phyloP scores from a whole-genome alignment of 495 filamentous ascomycete species.

The Podospora bellae-mahoneyi region DNA sequence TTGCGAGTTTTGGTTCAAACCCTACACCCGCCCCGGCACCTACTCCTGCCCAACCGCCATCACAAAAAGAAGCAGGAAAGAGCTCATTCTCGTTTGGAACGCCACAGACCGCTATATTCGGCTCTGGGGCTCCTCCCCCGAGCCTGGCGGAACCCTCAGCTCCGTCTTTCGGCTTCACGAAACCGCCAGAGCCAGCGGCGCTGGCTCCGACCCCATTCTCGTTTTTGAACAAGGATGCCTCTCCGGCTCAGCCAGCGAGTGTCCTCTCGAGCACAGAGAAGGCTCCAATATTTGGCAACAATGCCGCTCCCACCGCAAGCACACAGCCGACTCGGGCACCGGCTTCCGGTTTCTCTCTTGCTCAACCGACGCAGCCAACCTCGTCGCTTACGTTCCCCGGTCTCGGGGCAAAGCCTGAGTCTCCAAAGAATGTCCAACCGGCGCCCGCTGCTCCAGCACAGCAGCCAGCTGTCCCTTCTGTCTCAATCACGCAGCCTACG shows the following conservation, averaged over 20 bases:
- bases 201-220: not conserved
- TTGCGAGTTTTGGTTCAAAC: not conserved
- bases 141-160: not conserved
- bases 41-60: slow-evolving; percentile 4
- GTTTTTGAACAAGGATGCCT: not conserved
- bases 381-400: not conserved
- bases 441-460: not conserved
- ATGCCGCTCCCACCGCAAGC: slow-evolving; percentile 3
- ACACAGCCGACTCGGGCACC: not conserved
- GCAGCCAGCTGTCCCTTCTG: not conserved
- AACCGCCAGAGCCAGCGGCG: not conserved
- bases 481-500: not conserved
- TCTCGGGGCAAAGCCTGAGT: not conserved
- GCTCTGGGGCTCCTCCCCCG: not conserved
- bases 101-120: not conserved
- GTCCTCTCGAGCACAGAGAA: slow-evolving; percentile 4
- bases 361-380: not conserved
- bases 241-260: not conserved
- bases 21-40: not conserved
- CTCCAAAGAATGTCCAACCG: not conserved
- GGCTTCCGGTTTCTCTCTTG: not conserved
- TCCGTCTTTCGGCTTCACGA: not conserved
- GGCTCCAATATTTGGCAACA: not conserved
- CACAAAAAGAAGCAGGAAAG: slow-evolving; percentile 3
- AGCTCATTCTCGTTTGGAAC: slow-evolving; percentile 12